A percentile compares a stretch with the other conserved stretches of the same genome.
phyloP scores from a whole-genome alignment of 2,329 filamentous ascomycete genomes.

The Madurella mycetomatis region DNA sequence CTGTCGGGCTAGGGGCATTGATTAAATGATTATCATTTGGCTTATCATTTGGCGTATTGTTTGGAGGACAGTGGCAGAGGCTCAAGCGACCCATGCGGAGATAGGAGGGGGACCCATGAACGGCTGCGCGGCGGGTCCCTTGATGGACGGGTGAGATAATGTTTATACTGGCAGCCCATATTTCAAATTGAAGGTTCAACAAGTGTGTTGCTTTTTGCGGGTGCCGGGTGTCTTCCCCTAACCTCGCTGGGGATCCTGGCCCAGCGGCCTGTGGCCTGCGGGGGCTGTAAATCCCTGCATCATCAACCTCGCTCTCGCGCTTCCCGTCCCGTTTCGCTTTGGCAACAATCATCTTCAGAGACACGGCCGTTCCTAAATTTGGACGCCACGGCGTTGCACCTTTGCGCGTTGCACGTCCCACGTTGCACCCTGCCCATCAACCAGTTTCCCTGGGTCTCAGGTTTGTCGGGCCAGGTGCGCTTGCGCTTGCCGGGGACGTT shows the following conservation, averaged over 20 bases:
- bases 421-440: slow-evolving; percentile 2
- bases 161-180: too few species aligned
- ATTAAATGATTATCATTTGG: too few species aligned
- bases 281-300: not conserved
- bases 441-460: slow-evolving; percentile 1
- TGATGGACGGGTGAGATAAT: too few species aligned
- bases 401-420: too few species aligned
- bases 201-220: too few species aligned
- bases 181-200: too few species aligned
- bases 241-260: not conserved
- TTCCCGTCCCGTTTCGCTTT: not conserved
- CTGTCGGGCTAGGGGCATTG: too few species aligned
- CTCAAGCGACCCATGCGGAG: too few species aligned
- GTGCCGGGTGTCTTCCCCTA: not conserved
- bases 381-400: not conserved
- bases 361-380: slow-evolving; percentile 6
- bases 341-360: not conserved
- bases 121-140: too few species aligned
- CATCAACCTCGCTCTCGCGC: not conserved
- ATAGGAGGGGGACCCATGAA: too few species aligned
- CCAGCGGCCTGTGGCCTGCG: not conserved
- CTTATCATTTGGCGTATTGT: too few species aligned
- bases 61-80: too few species aligned
- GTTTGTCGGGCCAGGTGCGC: not conserved
- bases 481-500: slow-evolving; percentile 5